A percentile compares a stretch with the other conserved stretches of the same genome.
Conservation (phyloP, 208 protist species). For the Porcisia hertigi region DNA sequence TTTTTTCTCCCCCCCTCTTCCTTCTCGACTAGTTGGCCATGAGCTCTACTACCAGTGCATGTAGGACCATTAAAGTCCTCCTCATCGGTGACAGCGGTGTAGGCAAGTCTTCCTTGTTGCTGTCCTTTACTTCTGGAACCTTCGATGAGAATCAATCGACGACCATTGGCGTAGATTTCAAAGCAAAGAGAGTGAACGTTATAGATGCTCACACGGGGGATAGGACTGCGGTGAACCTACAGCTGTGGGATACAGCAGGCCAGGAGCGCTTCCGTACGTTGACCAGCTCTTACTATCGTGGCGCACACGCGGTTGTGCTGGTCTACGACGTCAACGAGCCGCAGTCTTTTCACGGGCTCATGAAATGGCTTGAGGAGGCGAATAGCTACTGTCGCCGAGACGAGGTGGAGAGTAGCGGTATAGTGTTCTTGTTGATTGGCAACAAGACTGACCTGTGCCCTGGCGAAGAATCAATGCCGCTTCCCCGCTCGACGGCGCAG, state of each 20-base stretch:
- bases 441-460: conserved; percentile 82
- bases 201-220: conserved; percentile 37
- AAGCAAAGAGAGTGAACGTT: conserved; percentile 74
- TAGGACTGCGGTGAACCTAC: conserved; percentile 76
- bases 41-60: conserved; percentile 13
- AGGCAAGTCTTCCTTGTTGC: conserved; percentile 80
- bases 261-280: conserved; percentile 89
- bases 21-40: conserved; percentile 6
- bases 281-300: conserved; percentile 83
- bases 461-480: conserved; percentile 45
- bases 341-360: conserved; percentile 69
- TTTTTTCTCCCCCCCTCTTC: not conserved
- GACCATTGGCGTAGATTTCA: conserved; percentile 93
- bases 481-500: conserved; percentile 51
- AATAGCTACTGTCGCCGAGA: conserved; percentile 53
- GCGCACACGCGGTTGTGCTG: conserved; percentile 80
- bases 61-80: conserved; percentile 82
- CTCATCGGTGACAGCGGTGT: conserved; percentile 85
- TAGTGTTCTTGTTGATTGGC: conserved; percentile 79
- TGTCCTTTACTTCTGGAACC: conserved; percentile 72
- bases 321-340: conserved; percentile 90
- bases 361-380: conserved; percentile 80
- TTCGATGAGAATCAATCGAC: conserved; percentile 65
- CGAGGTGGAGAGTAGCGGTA: conserved; percentile 32
- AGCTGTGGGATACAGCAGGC: conserved; percentile 90